phyloP scores from a whole-genome alignment of 495 filamentous ascomycete species.

The Aspergillus mulundensis region DNA sequence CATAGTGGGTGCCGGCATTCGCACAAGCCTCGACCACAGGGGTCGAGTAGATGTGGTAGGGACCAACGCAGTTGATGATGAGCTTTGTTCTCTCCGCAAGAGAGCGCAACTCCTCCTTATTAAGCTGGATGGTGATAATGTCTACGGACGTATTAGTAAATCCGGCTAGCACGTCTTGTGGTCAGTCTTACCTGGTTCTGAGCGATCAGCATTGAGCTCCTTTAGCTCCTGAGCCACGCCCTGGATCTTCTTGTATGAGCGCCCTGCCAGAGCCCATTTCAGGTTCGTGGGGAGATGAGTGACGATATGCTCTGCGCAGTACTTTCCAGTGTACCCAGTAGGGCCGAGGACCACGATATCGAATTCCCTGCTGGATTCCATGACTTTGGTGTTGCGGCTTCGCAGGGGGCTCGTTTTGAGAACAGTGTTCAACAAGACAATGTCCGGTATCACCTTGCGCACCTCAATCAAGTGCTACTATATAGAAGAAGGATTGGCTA shows the following conservation, averaged over 20 bases:
- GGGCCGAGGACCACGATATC: slow-evolving; percentile 83
- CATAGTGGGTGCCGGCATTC: slow-evolving; percentile 81
- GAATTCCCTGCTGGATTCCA: slow-evolving; percentile 58
- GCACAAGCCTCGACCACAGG: slow-evolving; percentile 86
- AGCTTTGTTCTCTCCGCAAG: slow-evolving; percentile 72
- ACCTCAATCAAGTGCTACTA: not conserved
- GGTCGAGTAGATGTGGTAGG: slow-evolving; percentile 74
- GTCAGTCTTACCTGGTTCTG: slow-evolving; percentile 53
- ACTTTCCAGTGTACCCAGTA: slow-evolving; percentile 80
- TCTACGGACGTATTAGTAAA: slow-evolving; percentile 31
- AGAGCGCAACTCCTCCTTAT: slow-evolving; percentile 54
- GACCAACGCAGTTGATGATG: slow-evolving; percentile 81
- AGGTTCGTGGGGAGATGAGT: slow-evolving; percentile 69
- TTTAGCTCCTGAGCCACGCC: slow-evolving; percentile 61
- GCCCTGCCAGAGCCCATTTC: slow-evolving; percentile 87
- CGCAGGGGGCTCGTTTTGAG: not conserved
- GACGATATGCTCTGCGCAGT: slow-evolving; percentile 73
- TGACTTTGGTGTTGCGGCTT: no score
- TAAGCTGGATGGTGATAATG: slow-evolving; percentile 63
- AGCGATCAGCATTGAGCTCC: slow-evolving; percentile 63
- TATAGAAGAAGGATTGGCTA: not conserved
- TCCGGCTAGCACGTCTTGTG: slow-evolving; percentile 7
- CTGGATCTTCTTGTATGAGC: slow-evolving; percentile 69
- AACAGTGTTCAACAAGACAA: not conserved
- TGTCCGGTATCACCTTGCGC: not conserved